Base-by-base conservation (phyloP, 768 basidiomycete species). In the Hygrocybe punicea region DNA sequence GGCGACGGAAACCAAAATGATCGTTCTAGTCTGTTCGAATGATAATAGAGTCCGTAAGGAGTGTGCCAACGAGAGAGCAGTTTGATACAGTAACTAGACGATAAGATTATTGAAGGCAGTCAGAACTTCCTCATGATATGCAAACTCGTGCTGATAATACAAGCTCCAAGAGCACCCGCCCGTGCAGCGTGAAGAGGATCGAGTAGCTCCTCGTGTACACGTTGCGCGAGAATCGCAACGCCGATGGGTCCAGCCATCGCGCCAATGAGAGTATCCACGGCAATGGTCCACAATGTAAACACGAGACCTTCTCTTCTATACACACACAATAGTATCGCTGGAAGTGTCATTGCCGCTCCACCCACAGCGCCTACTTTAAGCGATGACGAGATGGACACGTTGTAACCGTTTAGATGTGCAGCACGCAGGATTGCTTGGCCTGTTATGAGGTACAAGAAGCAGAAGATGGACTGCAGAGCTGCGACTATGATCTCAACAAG, bases 101-200 rank as follows among this genome's bases (percentile, higher is more conserved):
- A 57, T 78, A 65, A 16, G 61, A 60, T 19, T 62, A 63, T 3
- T 36, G 8, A 47, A 47, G 17, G 13, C n/a, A 4, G 40, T 53
- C 37, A 39, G 23, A 53, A 16, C 37, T 24, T 53, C 52, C 21
- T 53, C 39, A 53, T 23, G 21, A 40, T 17, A 25, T 53, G 52
- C 23, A 53, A 16, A 2, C 37, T 42, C 9, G 39, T 40, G 52
- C 52, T 53, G 52, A 53, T 53, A 11, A 53, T 53, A 13, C 24
- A 25, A 24, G 52, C 52, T 24, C 52, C 52, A 24, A 53, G 52
- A 24, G 52, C 52, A 16, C 52, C 52, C 6, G 52, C 52, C 14
- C 52, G 34, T 35, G 52, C 52, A 16, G 52, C 52, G 36, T 53
- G 52, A 42, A 53, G 52, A 11, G 52, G 52, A 53, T 53, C 24